Evolutionary conservation across 768 basidiomycete species (phyloP).

Genomic region (Boletus sp.): DNA sequence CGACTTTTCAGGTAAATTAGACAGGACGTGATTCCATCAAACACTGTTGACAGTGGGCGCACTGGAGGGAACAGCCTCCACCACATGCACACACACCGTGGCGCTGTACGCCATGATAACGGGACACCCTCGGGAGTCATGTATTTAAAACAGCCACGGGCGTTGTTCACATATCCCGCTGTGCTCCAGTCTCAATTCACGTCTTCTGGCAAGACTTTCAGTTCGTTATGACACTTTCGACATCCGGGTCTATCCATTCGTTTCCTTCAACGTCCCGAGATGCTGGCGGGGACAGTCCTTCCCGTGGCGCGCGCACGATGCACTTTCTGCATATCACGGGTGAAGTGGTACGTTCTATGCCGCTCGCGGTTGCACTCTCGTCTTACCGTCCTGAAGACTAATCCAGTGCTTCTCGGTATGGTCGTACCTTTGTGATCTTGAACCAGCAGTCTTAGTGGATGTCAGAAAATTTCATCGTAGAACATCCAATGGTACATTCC

Average conservation of each 20-base stretch:
- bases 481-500: slow-evolving; percentile 14
- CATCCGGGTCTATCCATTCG: not conserved
- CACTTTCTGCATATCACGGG: slow-evolving; percentile 17
- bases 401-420: slow-evolving; percentile 19
- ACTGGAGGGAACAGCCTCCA: not conserved
- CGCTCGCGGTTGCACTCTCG: not conserved
- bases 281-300: not conserved
- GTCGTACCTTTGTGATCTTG: not conserved
- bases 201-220: slow-evolving; percentile 11
- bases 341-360: slow-evolving; percentile 12
- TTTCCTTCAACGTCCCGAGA: not conserved
- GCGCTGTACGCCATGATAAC: no score
- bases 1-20: not conserved
- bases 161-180: not conserved
- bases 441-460: not conserved
- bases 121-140: not conserved
- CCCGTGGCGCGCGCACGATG: not conserved
- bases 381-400: slow-evolving; percentile 13
- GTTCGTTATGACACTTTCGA: slow-evolving; percentile 1
- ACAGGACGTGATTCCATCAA: not conserved
- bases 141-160: not conserved
- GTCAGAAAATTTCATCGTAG: slow-evolving; percentile 15
- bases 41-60: not conserved
- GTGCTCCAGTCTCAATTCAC: not conserved
- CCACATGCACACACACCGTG: no score